Percentiles rank a stretch among this genome's conserved stretches.
These are phyloP conservation scores for Chalciporus piperatoides DNA, from an alignment of 1,284 basidiomycete genomes.

Conservation along the genomic window DNA sequence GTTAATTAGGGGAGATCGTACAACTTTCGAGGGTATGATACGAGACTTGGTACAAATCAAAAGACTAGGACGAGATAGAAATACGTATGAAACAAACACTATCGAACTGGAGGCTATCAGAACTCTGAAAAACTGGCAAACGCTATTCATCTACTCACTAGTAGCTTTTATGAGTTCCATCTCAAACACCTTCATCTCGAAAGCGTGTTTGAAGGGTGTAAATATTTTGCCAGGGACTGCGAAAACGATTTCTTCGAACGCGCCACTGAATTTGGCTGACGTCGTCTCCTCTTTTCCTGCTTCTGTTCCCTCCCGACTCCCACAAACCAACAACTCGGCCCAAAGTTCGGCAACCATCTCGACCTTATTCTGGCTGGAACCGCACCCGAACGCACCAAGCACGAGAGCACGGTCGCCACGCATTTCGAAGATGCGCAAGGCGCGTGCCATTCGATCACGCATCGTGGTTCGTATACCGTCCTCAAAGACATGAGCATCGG, in stretches of 20 bases:
- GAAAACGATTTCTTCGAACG: slow-evolving; percentile 45
- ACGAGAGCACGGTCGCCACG: slow-evolving; percentile 42
- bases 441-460: slow-evolving; percentile 37
- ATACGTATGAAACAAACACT: background rate
- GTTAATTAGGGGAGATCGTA: background rate
- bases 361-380: slow-evolving; percentile 41
- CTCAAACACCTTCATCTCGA: slow-evolving; percentile 43
- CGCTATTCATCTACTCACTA: slow-evolving; percentile 24
- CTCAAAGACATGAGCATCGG: slow-evolving; percentile 36
- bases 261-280: slow-evolving; percentile 37
- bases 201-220: slow-evolving; percentile 40
- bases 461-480: slow-evolving; percentile 39
- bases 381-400: slow-evolving; percentile 48
- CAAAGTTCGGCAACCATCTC: slow-evolving; percentile 41
- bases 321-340: slow-evolving; percentile 47
- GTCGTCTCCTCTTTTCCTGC: slow-evolving; percentile 18
- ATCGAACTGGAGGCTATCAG: slow-evolving; percentile 1
- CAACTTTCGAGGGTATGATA: background rate
- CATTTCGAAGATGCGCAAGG: slow-evolving; percentile 44
- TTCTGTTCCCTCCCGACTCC: slow-evolving; percentile 26
- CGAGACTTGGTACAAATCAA: background rate
- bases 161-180: slow-evolving; percentile 34
- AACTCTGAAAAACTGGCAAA: background rate
- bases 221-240: slow-evolving; percentile 40
- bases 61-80: background rate